Evolutionary conservation across 202 grass and related monocot genomes (phyloP).

Genomic region (Bolboschoenoplectus hybrid): DNA sequence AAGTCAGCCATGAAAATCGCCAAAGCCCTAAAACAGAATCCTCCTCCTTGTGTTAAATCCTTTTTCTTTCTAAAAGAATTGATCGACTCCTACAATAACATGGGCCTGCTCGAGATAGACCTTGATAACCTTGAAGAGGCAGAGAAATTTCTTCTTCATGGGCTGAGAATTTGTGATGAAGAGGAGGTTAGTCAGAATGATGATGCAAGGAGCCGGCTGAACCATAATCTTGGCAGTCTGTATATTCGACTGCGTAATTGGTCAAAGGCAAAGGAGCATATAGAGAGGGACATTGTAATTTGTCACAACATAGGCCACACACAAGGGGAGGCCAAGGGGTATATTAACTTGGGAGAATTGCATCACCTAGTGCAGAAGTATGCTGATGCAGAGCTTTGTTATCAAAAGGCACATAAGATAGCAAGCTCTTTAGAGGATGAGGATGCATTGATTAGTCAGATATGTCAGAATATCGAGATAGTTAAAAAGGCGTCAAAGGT

Average conservation of each 20-base stretch:
- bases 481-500: conserved; percentile 66
- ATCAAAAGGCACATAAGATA: conserved; percentile 62
- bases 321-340: conserved; percentile 95
- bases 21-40: conserved; percentile 54
- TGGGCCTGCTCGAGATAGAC: conserved; percentile 88
- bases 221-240: conserved; percentile 90
- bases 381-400: conserved; percentile 67
- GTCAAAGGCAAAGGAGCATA: conserved; percentile 65
- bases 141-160: conserved; percentile 70
- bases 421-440: conserved; percentile 75
- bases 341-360: conserved; percentile 81
- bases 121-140: conserved; percentile 82
- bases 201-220: conserved; percentile 73
- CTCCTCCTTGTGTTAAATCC: conserved; percentile 38
- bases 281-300: conserved; percentile 80
- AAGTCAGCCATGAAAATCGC: conserved; percentile 72
- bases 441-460: conserved; percentile 66
- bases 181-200: conserved; percentile 84
- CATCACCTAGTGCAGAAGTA: conserved; percentile 65
- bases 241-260: conserved; percentile 76
- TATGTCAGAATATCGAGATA: conserved; percentile 68
- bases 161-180: conserved; percentile 86
- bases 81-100: conserved; percentile 93
- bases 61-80: conserved; percentile 72
- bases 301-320: conserved; percentile 70